These are phyloP conservation scores for Lactifluus pinguis DNA, from an alignment of 768 basidiomycete species.

Conservation along the genomic window DNA sequence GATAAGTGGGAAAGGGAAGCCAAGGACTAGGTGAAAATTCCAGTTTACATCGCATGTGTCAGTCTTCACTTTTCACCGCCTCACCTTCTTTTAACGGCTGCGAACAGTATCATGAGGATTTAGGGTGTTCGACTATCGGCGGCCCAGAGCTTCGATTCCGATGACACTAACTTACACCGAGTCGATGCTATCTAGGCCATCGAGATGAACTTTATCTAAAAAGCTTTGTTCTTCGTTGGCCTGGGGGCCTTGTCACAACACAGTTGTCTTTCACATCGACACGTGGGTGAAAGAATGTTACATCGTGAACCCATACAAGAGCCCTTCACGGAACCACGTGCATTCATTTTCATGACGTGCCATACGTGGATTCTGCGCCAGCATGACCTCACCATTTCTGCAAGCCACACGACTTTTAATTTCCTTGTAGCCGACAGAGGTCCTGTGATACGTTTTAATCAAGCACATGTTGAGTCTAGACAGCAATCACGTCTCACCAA, in stretches of 20 bases:
- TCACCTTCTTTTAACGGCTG: neutral
- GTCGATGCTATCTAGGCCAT: neutral
- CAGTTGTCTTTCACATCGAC: neutral
- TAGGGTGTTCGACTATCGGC: neutral
- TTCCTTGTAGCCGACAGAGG: neutral
- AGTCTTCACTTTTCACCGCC: no score
- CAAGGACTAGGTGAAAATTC: no score
- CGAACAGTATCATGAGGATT: neutral
- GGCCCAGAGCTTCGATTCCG: neutral
- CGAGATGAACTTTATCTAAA: neutral
- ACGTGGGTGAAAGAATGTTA: neutral
- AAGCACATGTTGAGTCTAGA: neutral
- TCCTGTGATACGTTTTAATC: neutral
- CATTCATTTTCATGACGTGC: no score
- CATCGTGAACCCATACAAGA: neutral
- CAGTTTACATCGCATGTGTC: no score
- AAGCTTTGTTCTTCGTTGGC: neutral
- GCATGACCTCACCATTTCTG: neutral
- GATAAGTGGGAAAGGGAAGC: neutral
- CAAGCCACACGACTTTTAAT: neutral
- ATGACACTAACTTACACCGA: neutral
- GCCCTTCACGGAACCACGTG: neutral
- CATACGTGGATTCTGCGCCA: neutral
- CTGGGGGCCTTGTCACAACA: neutral
- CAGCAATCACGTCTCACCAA: neutral